Evolutionary conservation across 495 filamentous ascomycete species (phyloP), one percentile per base, ranked within the genome.

Genomic region (Cryomyces minteri): DNA sequence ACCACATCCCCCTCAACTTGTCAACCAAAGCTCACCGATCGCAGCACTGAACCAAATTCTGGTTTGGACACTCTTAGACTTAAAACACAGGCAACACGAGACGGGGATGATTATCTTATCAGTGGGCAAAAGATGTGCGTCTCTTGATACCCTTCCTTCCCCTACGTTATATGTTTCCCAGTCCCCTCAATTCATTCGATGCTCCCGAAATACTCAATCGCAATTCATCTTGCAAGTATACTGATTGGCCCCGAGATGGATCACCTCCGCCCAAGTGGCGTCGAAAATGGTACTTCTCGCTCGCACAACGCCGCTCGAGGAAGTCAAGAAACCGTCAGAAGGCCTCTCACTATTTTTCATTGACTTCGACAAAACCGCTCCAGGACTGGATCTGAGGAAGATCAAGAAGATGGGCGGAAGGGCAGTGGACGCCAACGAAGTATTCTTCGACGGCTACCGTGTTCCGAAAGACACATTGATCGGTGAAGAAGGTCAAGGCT

Each of bases 391-490:
- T 31, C 62, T 86, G 56, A 73, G 71, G 31, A 73, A 66, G 51
- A 90, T 88, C 55, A 76, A 76, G 59, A 88, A 87, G 54, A 85
- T 87, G 82, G 82, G 82, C 31, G 79, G 79, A 4, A 65, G 79
- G 8, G 80, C 80, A 0, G 70, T 87, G n/a, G 80, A 84, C 56
- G 82, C 82, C 4, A 87, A 87, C 54, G 79, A 87, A 58, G 77
- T 87, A 1, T 88, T 86, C 64, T 86, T 87, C 58, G 80, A 85
- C 53, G 71, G 76, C 47, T 88, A 83, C 57, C 46, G 53, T 4
- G 72, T 86, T 7, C 69, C 76, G 0, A 67, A 61, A 2, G 66
- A 77, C 43, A 62, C 73, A 0, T 61, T 83, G 4, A 77, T 87
- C 39, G 82, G 82, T 2, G 50, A 71, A 25, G 81, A 86, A 54